Conservation (phyloP, 1,284 basidiomycete genomes). For the Boletus subluridellus region DNA sequence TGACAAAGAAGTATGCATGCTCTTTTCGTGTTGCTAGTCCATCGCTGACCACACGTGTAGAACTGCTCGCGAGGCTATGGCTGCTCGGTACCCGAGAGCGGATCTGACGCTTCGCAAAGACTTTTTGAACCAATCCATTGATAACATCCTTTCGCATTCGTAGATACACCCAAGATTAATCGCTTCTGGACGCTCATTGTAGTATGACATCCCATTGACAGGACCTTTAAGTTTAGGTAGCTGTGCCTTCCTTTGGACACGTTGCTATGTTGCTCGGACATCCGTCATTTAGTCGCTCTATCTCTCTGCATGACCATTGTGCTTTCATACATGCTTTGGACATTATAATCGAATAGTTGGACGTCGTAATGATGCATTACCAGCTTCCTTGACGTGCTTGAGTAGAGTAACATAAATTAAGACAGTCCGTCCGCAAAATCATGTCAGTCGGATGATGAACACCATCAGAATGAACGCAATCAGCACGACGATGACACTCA, state of each 20-base stretch:
- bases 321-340: slow-evolving; percentile 10
- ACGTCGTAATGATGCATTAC: slow-evolving; percentile 11
- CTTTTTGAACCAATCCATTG: slow-evolving; percentile 88
- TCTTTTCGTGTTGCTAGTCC: not conserved
- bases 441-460: slow-evolving; percentile 64
- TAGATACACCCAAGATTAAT: slow-evolving; percentile 32
- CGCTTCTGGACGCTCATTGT: slow-evolving; percentile 10
- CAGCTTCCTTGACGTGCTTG: not conserved
- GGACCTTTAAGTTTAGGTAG: slow-evolving; percentile 4
- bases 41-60: slow-evolving; percentile 39
- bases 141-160: slow-evolving; percentile 81
- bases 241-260: slow-evolving; percentile 8
- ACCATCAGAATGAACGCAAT: slow-evolving; percentile 70
- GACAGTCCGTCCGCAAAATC: slow-evolving; percentile 11
- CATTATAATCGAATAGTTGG: slow-evolving; percentile 8
- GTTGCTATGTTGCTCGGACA: slow-evolving; percentile 10
- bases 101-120: slow-evolving; percentile 74
- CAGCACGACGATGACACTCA: slow-evolving; percentile 56
- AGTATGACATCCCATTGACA: slow-evolving; percentile 2
- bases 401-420: slow-evolving; percentile 10
- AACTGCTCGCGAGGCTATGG: slow-evolving; percentile 83
- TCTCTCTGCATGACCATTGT: slow-evolving; percentile 4
- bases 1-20: slow-evolving; percentile 81
- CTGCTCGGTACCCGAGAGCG: slow-evolving; percentile 84
- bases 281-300: slow-evolving; percentile 2